Evolutionary conservation across 257 asterid genomes (phyloP), one percentile per base, ranked within the genome.

Genomic region (Nicotiana paniculata): DNA sequence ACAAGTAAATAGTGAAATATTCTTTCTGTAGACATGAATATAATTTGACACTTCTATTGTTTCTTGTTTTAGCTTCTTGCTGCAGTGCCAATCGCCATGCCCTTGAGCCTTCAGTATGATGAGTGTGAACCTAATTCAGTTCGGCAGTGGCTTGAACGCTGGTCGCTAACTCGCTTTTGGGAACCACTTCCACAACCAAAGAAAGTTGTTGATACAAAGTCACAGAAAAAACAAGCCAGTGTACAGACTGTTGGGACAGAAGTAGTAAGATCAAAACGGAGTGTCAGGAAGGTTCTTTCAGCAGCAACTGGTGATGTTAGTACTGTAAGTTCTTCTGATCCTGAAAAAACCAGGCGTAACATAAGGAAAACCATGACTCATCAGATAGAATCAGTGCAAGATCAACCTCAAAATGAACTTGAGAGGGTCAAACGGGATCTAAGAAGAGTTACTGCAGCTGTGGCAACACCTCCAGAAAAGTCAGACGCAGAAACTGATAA

Each of bases 41-140:
- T 21, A 59, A 59, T 59, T 59, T 59, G 65, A 59, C 30, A 59
- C 30, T n/a, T 59, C 28, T 3, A 6, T 59, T n/a, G 28, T n/a
- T 59, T 59, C 68, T 62, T 62, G 35, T 62, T 62, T 87, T 85
- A 96, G 99, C 97, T 94, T 84, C 91, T 91, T 83, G 83, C 81
- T 74, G 85, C 81, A 16, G 77, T 92, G 91, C 97, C 98, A 37
- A 91, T 82, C 83, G 93, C 97, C 51, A 89, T 89, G 92, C 93
- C 95, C 69, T 90, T 96, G 88, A 90, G 93, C 85, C 95, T 96
- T 84, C 98, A 92, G 81, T 96, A 94, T 61, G 97, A 92, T 81
- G 37, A 46, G 16, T 70, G 87, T 10, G 95, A 94, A 81, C 96
- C 96, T 1, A 96, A 96, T 86, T 90, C 97, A 79, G 92, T 92